phyloP scores from a whole-genome alignment of 257 asterid genomes.

The Scutellaria galericulata region DNA sequence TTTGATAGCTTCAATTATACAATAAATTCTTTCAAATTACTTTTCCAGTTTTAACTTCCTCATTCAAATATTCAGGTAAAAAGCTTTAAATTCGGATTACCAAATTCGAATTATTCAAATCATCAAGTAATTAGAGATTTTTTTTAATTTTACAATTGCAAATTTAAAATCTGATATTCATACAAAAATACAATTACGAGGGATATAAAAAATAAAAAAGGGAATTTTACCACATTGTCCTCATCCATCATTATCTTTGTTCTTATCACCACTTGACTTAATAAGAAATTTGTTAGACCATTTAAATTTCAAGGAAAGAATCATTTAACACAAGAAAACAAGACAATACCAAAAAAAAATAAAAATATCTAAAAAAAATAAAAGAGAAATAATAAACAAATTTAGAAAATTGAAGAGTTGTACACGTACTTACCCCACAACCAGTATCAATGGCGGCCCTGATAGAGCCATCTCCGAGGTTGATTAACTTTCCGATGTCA shows the following conservation, averaged over 20 bases:
- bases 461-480: conserved; percentile 68
- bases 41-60: not conserved
- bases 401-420: not conserved
- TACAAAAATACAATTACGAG: not conserved
- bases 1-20: not conserved
- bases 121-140: not conserved
- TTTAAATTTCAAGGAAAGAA: conserved; percentile 19
- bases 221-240: conserved; percentile 14
- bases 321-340: conserved; percentile 17
- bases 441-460: conserved; percentile 97
- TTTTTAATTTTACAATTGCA: not conserved
- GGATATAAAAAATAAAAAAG: not conserved
- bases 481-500: conserved; percentile 76
- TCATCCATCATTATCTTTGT: conserved; percentile 19
- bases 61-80: conserved; percentile 2
- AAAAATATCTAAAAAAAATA: too few relatives aligned
- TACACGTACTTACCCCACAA: conserved; percentile 70
- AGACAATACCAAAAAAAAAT: not conserved
- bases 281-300: not conserved
- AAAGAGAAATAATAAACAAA: not conserved
- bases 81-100: not conserved
- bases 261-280: conserved; percentile 24
- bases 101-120: not conserved
- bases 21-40: not conserved
- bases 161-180: too few relatives aligned